Evolutionary conservation across 2,329 filamentous ascomycete genomes (phyloP).

Genomic region (Beauveria bassiana): DNA sequence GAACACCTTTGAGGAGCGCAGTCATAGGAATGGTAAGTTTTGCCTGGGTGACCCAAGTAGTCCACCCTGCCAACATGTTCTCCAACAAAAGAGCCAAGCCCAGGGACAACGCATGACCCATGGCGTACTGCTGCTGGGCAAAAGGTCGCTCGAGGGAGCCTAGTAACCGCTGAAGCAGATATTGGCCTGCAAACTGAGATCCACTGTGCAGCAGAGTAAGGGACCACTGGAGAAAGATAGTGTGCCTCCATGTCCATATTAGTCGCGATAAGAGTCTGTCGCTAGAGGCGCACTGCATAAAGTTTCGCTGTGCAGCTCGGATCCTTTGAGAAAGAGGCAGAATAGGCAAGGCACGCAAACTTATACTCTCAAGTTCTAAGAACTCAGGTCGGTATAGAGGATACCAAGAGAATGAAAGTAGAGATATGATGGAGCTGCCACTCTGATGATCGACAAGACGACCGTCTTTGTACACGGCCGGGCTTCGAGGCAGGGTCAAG

Average conservation of each 20-base stretch:
- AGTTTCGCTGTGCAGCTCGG: not conserved
- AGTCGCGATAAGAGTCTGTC: not conserved
- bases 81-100: slow-evolving; percentile 45
- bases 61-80: slow-evolving; percentile 25
- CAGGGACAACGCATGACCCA: slow-evolving; percentile 44
- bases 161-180: slow-evolving; percentile 5
- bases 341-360: not conserved
- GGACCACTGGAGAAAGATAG: not conserved
- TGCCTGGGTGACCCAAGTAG: slow-evolving; percentile 4
- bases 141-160: not conserved
- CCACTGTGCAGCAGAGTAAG: not conserved
- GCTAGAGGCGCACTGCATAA: not conserved
- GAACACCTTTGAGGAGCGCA: slow-evolving; percentile 2
- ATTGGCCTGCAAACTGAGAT: not conserved
- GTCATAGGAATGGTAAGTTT: not conserved
- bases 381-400: slow-evolving; percentile 41
- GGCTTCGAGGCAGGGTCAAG: slow-evolving; percentile 51
- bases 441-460: slow-evolving; percentile 50
- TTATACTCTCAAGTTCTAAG: slow-evolving; percentile 26
- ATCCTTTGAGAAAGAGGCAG: not conserved
- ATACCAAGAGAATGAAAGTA: slow-evolving; percentile 56
- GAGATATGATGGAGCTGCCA: slow-evolving; percentile 46
- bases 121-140: slow-evolving; percentile 46
- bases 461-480: slow-evolving; percentile 49
- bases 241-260: not conserved